phyloP scores from a whole-genome alignment of 2,329 filamentous ascomycete genomes.

The Colletotrichum costaricense region DNA sequence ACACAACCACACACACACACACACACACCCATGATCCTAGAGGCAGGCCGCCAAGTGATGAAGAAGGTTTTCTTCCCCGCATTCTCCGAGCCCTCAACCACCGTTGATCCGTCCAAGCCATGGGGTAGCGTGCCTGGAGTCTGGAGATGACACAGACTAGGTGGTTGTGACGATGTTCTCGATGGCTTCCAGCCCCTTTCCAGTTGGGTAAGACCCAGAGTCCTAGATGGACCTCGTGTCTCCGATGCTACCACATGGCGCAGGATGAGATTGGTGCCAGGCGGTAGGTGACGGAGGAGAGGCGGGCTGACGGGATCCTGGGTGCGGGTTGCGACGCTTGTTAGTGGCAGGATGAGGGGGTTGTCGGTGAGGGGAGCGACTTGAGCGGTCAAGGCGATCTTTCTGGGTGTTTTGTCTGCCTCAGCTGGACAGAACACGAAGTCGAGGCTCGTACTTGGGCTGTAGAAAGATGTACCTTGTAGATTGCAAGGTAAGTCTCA shows the following conservation, averaged over 20 bases:
- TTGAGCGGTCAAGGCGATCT: constrained; percentile 13
- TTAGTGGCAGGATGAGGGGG: constrained; percentile 6
- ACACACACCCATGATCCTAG: constrained; percentile 4
- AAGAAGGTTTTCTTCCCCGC: constrained; percentile 23
- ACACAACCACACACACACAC: too few species aligned
- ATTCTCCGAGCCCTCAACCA: not conserved
- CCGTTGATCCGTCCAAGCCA: not conserved
- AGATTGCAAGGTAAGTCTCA: constrained; percentile 10
- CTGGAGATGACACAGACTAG: not conserved
- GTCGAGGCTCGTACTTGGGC: not conserved
- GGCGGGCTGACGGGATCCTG: not conserved
- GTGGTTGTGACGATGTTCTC: not conserved
- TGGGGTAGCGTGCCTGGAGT: constrained; percentile 5
- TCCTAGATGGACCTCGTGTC: constrained; percentile 2
- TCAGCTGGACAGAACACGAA: not conserved
- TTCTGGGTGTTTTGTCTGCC: not conserved
- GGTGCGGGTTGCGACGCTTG: constrained; percentile 22
- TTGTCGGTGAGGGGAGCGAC: constrained; percentile 4
- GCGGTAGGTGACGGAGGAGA: not conserved
- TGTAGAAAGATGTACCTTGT: not conserved
- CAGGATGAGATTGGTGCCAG: not conserved
- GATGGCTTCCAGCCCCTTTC: not conserved
- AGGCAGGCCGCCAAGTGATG: constrained; percentile 3
- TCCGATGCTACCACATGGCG: constrained; percentile 20
- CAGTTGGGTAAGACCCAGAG: not conserved